Base-by-base conservation (phyloP, 371 early-diverging fungal genomes). In the Mortierella sp. region DNA sequence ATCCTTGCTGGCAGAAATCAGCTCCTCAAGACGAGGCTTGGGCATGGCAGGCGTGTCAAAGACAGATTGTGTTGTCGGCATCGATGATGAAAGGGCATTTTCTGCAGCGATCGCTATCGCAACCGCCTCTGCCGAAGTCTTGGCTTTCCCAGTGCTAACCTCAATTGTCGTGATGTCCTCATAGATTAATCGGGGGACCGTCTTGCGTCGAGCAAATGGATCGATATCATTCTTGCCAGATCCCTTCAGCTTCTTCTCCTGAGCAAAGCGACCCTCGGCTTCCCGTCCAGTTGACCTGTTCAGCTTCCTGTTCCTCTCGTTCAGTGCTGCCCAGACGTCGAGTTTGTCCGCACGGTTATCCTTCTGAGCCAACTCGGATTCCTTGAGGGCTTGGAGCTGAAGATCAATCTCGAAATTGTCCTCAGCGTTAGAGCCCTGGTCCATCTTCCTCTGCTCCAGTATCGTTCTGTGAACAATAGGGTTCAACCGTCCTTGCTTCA, bases 401-500 rank as follows among this genome's bases (percentile, higher is more conserved):
- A 76, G 75, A 55, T 79, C 86, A 21, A 82, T 78, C 77, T 81
- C 81, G 48, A 80, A 82, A 21, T 65, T 75, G 42, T 84, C 80
- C 72, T 80, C 88, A 38, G 72, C 52, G 45, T 45, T 72, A 19
- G 34, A 34, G 2, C 50, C 50, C 54, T 82, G 84, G 7, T 75
- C 38, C 79, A 76, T 79, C 75, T 78, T 79, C 77, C 75, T 80
- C 58, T 81, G 80, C 57, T 78, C 82, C 72, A 83, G 54, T 71
- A 78, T 82, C 65, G 79, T 79, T 45, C 84, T 78, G 58, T 84
- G 79, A 14, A 77, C 80, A 48, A 77, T 81, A 77, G 91, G 78
- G 84, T 82, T 78, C 93, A 83, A 50, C 81, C 88, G 19, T 91
- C 90, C 77, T 89, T 92, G 85, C 80, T 94, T 94, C 84, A 91